Conservation (phyloP, 148 eudicot genomes). For the Talinum fruticosum region DNA sequence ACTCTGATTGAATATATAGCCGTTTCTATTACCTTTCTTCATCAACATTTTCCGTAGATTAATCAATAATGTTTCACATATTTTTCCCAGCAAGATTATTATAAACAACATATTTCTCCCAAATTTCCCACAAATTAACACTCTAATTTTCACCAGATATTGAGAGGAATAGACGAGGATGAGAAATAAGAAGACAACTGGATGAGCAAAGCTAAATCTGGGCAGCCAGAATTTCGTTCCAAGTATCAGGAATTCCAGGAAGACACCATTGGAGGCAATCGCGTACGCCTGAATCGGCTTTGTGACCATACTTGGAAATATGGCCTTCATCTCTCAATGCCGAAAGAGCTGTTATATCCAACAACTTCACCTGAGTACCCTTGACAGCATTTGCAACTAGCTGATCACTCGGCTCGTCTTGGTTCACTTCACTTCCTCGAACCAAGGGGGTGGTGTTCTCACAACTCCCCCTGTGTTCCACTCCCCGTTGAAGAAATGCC, state of each 20-base stretch:
- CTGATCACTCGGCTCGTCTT: constrained; percentile 51
- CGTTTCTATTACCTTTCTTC: too few relatives aligned
- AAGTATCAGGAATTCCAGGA: constrained; percentile 61
- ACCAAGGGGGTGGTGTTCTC: constrained; percentile 52
- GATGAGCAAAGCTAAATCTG: constrained; percentile 30
- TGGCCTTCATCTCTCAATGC: constrained; percentile 60
- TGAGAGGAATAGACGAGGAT: too few relatives aligned
- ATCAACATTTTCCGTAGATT: too few relatives aligned
- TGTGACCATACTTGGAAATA: constrained; percentile 47
- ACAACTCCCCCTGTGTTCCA: constrained; percentile 65
- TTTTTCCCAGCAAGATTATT: too few relatives aligned
- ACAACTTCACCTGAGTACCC: constrained; percentile 47
- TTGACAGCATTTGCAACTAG: constrained; percentile 43
- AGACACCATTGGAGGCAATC: constrained; percentile 74
- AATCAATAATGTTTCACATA: too few relatives aligned
- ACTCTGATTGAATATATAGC: too few relatives aligned
- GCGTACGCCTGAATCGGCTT: constrained; percentile 40
- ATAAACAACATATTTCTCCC: too few relatives aligned
- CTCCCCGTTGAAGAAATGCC: constrained; percentile 59
- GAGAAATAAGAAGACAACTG: too few relatives aligned
- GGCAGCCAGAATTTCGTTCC: constrained; percentile 62
- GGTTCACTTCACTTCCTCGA: constrained; percentile 43
- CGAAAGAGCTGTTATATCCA: constrained; percentile 58
- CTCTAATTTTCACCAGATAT: too few relatives aligned
- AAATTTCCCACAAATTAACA: too few relatives aligned